phyloP scores from a whole-genome alignment of 148 eudicot species.

The Beta vulgaris region DNA sequence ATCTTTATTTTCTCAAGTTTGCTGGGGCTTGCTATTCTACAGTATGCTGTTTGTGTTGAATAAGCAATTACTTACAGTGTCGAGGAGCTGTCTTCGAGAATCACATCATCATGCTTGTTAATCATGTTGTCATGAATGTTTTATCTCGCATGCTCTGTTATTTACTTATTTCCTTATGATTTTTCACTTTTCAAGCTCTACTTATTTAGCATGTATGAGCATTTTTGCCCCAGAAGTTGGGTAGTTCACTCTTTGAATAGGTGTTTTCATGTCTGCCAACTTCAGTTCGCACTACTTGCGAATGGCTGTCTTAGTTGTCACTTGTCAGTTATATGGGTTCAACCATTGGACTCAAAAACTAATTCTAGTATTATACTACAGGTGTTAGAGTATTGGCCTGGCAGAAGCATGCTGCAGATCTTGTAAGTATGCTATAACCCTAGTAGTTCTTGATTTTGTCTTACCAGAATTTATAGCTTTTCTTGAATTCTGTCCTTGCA shows the following conservation, averaged over 20 bases:
- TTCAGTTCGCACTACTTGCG: background rate
- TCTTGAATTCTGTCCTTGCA: background rate
- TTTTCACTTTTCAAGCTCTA: too few relatives aligned
- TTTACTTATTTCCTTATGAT: background rate
- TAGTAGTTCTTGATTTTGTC: background rate
- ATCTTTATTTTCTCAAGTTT: background rate
- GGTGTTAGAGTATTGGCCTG: conserved; percentile 91
- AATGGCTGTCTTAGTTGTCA: conserved; percentile 1
- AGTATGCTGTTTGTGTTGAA: too few relatives aligned
- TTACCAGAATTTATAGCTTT: background rate
- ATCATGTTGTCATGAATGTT: background rate
- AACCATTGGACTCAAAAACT: background rate
- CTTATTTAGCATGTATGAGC: too few relatives aligned
- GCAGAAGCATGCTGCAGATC: conserved; percentile 98
- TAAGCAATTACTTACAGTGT: background rate
- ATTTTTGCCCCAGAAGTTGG: too few relatives aligned
- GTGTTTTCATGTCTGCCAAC: too few relatives aligned
- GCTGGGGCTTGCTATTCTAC: background rate
- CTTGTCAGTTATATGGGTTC: background rate
- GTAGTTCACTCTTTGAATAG: too few relatives aligned
- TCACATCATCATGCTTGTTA: background rate
- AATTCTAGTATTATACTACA: conserved; percentile 33
- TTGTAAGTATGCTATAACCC: conserved; percentile 54
- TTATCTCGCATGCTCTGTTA: background rate
- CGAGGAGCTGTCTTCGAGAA: background rate